A percentile compares a stretch with the other conserved stretches of the same genome.
These are phyloP conservation scores for Cryptococcus amylolentus DNA, from an alignment of 1,284 basidiomycete species.

Conservation along the genomic window DNA sequence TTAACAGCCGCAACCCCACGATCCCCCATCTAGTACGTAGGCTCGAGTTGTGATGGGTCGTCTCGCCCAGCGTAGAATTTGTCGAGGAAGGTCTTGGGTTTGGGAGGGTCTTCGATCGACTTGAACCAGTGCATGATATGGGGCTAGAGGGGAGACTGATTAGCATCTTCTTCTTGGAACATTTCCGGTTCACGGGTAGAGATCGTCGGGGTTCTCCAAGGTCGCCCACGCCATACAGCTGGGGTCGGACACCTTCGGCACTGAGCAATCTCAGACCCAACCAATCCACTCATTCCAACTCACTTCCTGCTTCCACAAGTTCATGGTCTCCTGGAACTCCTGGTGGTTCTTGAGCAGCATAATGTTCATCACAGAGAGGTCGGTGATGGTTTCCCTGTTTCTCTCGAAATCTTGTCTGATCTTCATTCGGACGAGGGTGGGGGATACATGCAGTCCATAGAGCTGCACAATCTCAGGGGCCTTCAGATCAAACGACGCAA, in stretches of 20 bases:
- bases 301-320: constrained; percentile 79
- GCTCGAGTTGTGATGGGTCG: constrained; percentile 39
- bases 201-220: not conserved
- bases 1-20: no score
- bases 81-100: constrained; percentile 49
- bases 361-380: constrained; percentile 80
- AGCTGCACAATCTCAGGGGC: constrained; percentile 83
- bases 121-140: constrained; percentile 52
- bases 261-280: not conserved
- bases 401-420: constrained; percentile 85
- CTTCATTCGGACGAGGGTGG: constrained; percentile 74
- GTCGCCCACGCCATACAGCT: not conserved
- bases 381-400: constrained; percentile 71
- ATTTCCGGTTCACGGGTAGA: not conserved
- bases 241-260: not conserved
- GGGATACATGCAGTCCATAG: constrained; percentile 79
- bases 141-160: constrained; percentile 25
- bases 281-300: constrained; percentile 13
- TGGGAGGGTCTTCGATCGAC: constrained; percentile 41
- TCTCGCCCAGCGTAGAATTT: constrained; percentile 50
- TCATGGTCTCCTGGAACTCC: constrained; percentile 93
- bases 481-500: constrained; percentile 49
- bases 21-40: constrained; percentile 1
- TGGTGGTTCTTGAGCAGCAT: constrained; percentile 79
- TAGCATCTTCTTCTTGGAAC: not conserved